A percentile compares a stretch with the other conserved stretches of the same genome.
Evolutionary conservation across 768 basidiomycete species (phyloP).

Genomic region (Xerocomellus amylosporus): DNA sequence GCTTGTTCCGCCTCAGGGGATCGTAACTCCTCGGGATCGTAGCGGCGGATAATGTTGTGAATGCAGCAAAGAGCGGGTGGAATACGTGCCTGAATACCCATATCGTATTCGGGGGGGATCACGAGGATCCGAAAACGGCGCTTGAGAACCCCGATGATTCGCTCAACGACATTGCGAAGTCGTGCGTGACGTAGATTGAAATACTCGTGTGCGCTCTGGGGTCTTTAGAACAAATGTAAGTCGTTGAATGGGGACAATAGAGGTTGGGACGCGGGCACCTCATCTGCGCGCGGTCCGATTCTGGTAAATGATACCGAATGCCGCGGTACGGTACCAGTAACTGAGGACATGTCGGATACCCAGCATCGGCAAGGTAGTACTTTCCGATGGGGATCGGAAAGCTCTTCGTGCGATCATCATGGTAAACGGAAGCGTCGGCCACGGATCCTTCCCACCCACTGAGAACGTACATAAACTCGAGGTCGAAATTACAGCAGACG

Average conservation of each 20-base stretch:
- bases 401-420: too few species aligned
- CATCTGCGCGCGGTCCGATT: background rate
- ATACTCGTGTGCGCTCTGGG: conserved; percentile 15
- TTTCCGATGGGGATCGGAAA: background rate
- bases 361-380: background rate
- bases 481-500: background rate
- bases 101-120: conserved; percentile 8
- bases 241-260: too few species aligned
- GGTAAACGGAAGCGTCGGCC: too few species aligned
- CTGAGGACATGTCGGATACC: background rate
- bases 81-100: conserved; percentile 23
- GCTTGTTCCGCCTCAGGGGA: background rate
- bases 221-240: conserved; percentile 3
- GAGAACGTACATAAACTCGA: background rate
- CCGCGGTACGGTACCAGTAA: background rate
- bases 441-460: background rate
- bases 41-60: conserved; percentile 26
- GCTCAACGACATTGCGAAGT: background rate
- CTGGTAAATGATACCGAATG: background rate
- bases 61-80: conserved; percentile 21
- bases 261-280: too few species aligned
- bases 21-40: conserved; percentile 3
- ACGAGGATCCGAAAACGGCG: conserved; percentile 17
- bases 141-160: conserved; percentile 15
- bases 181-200: conserved; percentile 25